Evolutionary conservation across 2,329 filamentous ascomycete species (phyloP), one percentile per base, ranked within the genome.

Genomic region (Penicillium sp.): DNA sequence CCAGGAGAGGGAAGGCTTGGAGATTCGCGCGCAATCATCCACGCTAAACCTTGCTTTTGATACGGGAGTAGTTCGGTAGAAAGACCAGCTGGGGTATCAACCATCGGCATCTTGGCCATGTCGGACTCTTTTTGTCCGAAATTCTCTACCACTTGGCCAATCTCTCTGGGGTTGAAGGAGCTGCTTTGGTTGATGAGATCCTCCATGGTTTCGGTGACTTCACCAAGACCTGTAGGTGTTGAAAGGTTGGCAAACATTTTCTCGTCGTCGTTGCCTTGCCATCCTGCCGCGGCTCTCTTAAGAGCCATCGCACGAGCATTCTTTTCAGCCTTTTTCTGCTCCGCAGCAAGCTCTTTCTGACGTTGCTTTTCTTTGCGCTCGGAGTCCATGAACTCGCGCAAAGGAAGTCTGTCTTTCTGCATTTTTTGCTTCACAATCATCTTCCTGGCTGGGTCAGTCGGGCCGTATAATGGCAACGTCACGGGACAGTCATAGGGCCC

Each of bases 11-110:
- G 90, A 13, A 89, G 77, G 35, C 81, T 72, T 0, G 91, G 90
- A 14, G 81, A 84, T 71, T 96, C 92, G 65, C 90, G 91, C 8
- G 86, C 80, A 19, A 86, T 78, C 83, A 96, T 85, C 92, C 92
- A 96, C 16, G 87, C 86, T 39, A 96, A 78, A 7, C 90, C 91
- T 79, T 93, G 79, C 33, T 76, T 83, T 68, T 96, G 92, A 73
- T 96, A 95, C 1, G 90, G 88, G 56, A 96, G 80, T 49, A 96
- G 78, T 39, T 83, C 77, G 0, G 91, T 89, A 24, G 81, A 77
- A 43, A 96, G 77, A 6, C 79, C 76, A 7, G 77, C 66, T 0
- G 92, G 92, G 63, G 91, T 89, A 4, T 83, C 73, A 2, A 88
- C 90, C 79, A 85, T 84, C 0, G 90, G 88, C 85, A 96, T 85